Evolutionary conservation across 352 stramenopile species (phyloP).

Genomic region (Globisporangium abappressorium): DNA sequence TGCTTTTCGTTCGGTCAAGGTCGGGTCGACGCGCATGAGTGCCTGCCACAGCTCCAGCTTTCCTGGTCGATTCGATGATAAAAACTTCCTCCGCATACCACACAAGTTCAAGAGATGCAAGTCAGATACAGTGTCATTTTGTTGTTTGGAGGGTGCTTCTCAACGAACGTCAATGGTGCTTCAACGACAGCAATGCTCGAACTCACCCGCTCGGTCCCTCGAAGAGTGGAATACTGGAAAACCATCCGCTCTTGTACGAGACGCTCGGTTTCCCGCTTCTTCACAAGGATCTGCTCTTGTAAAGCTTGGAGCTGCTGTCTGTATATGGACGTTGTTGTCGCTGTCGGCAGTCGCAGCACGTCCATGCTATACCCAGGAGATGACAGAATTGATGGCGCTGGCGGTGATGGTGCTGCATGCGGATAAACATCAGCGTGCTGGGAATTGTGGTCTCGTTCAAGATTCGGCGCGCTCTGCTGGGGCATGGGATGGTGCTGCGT

Average conservation of each 20-base stretch:
- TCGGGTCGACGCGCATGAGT: slow-evolving; percentile 66
- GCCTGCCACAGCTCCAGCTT: slow-evolving; percentile 65
- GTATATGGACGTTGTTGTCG: slow-evolving; percentile 57
- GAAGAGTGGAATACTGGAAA: slow-evolving; percentile 58
- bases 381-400: background rate
- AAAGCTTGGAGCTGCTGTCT: slow-evolving; percentile 58
- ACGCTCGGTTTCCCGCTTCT: slow-evolving; percentile 62
- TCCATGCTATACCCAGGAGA: slow-evolving; percentile 35
- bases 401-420: background rate
- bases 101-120: slow-evolving; percentile 6
- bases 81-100: slow-evolving; percentile 29
- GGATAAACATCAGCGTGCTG: background rate
- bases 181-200: background rate
- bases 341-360: slow-evolving; percentile 24
- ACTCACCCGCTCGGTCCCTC: slow-evolving; percentile 52
- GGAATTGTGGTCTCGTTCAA: background rate
- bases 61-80: slow-evolving; percentile 38
- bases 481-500: background rate
- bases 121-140: background rate
- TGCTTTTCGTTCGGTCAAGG: slow-evolving; percentile 45
- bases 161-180: background rate
- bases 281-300: slow-evolving; percentile 64
- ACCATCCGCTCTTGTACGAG: slow-evolving; percentile 53
- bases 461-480: background rate
- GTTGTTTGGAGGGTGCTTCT: background rate